Evolutionary conservation across 257 asterid genomes (phyloP).

Genomic region (Solanum gracilifrons): DNA sequence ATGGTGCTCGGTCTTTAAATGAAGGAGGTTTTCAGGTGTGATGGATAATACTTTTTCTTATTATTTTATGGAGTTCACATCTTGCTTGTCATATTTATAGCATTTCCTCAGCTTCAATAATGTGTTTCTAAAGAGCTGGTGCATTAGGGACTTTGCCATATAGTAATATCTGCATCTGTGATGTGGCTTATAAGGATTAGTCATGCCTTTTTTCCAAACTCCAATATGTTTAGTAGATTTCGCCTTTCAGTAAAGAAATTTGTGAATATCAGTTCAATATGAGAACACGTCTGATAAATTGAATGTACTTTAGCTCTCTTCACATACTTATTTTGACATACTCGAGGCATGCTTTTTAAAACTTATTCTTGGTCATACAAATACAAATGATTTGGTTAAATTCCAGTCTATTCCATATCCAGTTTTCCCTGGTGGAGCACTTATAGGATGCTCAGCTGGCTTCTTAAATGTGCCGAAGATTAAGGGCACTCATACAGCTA

Average conservation of each 20-base stretch:
- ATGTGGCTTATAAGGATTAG: background rate
- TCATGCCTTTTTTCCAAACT: background rate
- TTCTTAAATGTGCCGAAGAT: constrained; percentile 93
- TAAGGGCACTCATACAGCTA: constrained; percentile 97
- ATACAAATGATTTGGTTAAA: constrained; percentile 45
- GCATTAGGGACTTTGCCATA: background rate
- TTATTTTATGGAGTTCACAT: background rate
- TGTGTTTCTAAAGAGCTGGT: background rate
- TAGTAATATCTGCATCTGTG: background rate
- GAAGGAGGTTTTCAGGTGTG: constrained; percentile 98
- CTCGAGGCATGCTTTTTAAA: background rate
- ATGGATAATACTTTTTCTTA: background rate
- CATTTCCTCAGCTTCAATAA: background rate
- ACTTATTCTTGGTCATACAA: constrained; percentile 7
- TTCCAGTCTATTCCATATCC: constrained; percentile 99
- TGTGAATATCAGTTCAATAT: background rate
- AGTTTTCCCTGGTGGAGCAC: constrained; percentile 98
- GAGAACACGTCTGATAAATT: background rate
- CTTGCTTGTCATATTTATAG: background rate
- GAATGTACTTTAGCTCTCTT: background rate
- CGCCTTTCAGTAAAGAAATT: background rate
- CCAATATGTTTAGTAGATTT: background rate
- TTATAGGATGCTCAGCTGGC: constrained; percentile 98
- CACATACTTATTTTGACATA: background rate
- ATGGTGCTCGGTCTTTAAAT: constrained; percentile 91